These are phyloP conservation scores for Knufia fluminis DNA, from an alignment of 2,329 filamentous ascomycete species.

Conservation along the genomic window DNA sequence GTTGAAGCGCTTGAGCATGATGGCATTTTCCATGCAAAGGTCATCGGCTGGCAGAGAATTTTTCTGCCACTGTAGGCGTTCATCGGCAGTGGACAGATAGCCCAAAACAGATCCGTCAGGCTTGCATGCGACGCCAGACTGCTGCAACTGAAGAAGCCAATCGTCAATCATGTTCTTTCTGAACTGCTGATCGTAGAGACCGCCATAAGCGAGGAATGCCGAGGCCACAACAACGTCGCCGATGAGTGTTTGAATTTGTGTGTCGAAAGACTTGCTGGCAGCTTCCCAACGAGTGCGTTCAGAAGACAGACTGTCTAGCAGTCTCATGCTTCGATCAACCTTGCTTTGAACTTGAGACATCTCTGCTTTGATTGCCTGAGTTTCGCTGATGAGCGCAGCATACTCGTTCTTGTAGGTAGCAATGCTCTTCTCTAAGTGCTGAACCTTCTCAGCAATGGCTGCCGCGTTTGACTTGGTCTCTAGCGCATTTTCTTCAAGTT, in stretches of 20 bases:
- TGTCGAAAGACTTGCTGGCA: conserved; percentile 95
- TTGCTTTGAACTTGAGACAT: conserved; percentile 97
- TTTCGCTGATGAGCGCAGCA: conserved; percentile 89
- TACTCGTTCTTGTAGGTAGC: conserved; percentile 94
- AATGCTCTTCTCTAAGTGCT: conserved; percentile 78
- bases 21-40: conserved; percentile 96
- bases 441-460: conserved; percentile 81
- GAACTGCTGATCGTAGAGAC: conserved; percentile 96
- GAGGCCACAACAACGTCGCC: conserved; percentile 94
- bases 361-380: conserved; percentile 91
- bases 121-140: conserved; percentile 92
- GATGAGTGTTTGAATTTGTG: conserved; percentile 91
- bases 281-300: conserved; percentile 92
- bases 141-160: conserved; percentile 84
- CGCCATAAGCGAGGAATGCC: conserved; percentile 92
- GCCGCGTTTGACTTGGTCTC: conserved; percentile 90
- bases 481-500: conserved; percentile 78
- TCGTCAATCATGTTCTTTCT: conserved; percentile 96
- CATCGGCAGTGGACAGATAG: conserved; percentile 92
- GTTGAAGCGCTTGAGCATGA: conserved; percentile 95
- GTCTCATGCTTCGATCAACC: conserved; percentile 87
- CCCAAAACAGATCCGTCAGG: conserved; percentile 89
- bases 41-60: conserved; percentile 91
- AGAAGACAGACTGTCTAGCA: conserved; percentile 89
- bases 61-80: conserved; percentile 89